These are phyloP conservation scores for Sarocladium brachiariae DNA, from an alignment of 2,329 filamentous ascomycete species.

Conservation along the genomic window DNA sequence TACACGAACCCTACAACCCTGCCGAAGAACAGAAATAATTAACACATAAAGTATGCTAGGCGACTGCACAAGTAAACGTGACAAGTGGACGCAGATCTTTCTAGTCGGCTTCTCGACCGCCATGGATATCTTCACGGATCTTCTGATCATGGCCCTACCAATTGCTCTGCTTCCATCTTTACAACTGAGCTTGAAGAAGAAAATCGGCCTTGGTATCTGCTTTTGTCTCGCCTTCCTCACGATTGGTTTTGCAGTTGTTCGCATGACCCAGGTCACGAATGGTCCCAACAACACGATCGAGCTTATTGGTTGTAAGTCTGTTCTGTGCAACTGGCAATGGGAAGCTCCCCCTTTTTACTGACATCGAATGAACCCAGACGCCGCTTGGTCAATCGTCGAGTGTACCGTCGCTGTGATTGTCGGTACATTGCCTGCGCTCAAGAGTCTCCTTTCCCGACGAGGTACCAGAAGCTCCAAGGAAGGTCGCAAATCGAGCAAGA, in stretches of 20 bases:
- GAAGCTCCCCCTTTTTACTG: too few species aligned
- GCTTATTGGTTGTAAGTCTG: neutral
- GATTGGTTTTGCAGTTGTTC: conserved; percentile 12
- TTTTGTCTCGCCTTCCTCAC: conserved; percentile 15
- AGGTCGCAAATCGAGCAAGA: neutral
- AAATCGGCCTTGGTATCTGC: conserved; percentile 12
- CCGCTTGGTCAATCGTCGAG: conserved; percentile 12
- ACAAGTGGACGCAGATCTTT: neutral
- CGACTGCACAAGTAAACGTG: neutral
- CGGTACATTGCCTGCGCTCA: conserved; percentile 15
- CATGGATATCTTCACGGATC: conserved; percentile 11
- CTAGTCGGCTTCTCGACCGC: conserved; percentile 10
- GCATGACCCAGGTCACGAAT: conserved; percentile 12
- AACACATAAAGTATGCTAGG: too few species aligned
- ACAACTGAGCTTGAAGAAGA: conserved; percentile 11
- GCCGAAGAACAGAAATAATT: too few species aligned
- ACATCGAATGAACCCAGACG: neutral
- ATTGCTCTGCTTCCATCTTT: conserved; percentile 11
- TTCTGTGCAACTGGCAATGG: too few species aligned
- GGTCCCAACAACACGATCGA: neutral
- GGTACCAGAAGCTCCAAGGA: neutral
- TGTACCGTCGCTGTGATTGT: conserved; percentile 13
- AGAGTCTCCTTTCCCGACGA: conserved; percentile 10
- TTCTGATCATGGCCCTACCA: conserved; percentile 14
- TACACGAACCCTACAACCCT: neutral